Conservation (phyloP, 2,329 filamentous ascomycete genomes). For the Ophiocordyceps camponoti-leonardi region DNA sequence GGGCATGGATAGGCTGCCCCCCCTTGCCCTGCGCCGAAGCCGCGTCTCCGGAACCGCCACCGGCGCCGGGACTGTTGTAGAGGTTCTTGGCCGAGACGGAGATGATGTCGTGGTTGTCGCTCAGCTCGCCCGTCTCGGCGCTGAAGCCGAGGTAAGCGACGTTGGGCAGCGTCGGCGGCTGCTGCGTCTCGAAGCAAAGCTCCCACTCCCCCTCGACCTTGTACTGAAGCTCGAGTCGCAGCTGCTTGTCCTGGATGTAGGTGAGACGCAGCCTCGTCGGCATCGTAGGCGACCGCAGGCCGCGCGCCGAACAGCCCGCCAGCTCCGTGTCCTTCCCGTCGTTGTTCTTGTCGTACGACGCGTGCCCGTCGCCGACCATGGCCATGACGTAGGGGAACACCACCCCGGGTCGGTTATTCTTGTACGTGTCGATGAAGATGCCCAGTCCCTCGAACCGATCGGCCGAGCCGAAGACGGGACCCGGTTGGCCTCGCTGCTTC, state of each 20-base stretch:
- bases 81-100: conserved; percentile 74
- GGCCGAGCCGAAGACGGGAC: conserved; percentile 71
- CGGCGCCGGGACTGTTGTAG: conserved; percentile 41
- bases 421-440: conserved; percentile 96
- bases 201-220: conserved; percentile 80
- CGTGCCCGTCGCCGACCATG: conserved; percentile 88
- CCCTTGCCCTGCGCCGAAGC: conserved; percentile 12
- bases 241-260: conserved; percentile 90
- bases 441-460: conserved; percentile 90
- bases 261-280: conserved; percentile 79
- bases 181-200: conserved; percentile 63
- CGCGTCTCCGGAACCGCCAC: conserved; percentile 12
- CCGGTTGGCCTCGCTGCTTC: conserved; percentile 67
- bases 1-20: conserved; percentile 8
- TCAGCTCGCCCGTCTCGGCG: conserved; percentile 88
- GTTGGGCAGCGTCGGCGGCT: conserved; percentile 60
- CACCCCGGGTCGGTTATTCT: conserved; percentile 92
- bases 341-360: conserved; percentile 76
- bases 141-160: conserved; percentile 62
- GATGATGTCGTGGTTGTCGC: conserved; percentile 95
- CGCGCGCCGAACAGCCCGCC: conserved; percentile 86
- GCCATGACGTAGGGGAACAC: conserved; percentile 98
- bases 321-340: conserved; percentile 90
- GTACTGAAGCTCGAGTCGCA: conserved; percentile 87
- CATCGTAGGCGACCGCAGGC: conserved; percentile 62